Conservation (phyloP, 176 grass and related monocot species). For the Ananas comosus region DNA sequence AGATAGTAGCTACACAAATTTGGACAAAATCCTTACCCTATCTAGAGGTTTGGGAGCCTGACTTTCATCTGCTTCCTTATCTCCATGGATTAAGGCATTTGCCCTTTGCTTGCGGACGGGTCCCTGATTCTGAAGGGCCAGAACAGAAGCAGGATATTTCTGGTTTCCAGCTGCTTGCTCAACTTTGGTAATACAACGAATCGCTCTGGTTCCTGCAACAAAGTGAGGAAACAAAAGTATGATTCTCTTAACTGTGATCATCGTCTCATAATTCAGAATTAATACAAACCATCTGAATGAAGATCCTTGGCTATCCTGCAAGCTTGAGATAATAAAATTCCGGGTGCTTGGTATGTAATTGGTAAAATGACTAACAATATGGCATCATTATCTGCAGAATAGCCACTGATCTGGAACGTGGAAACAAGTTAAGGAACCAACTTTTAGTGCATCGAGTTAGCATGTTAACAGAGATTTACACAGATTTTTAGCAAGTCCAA, state of each 20-base stretch:
- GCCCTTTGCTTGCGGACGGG: slow-evolving; percentile 41
- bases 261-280: background rate
- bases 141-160: slow-evolving; percentile 61
- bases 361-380: slow-evolving; percentile 72
- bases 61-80: slow-evolving; percentile 50
- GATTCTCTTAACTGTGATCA: background rate
- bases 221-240: slow-evolving; percentile 4
- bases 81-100: slow-evolving; percentile 68
- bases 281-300: slow-evolving; percentile 50
- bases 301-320: slow-evolving; percentile 63
- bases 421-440: slow-evolving; percentile 3
- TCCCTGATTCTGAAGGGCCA: slow-evolving; percentile 50
- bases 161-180: slow-evolving; percentile 64
- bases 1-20: too few species aligned
- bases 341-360: slow-evolving; percentile 53
- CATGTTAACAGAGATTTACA: too few species aligned
- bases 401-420: slow-evolving; percentile 42
- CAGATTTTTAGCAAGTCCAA: too few species aligned
- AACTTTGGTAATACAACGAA: slow-evolving; percentile 68
- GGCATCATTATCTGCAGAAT: slow-evolving; percentile 55
- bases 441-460: slow-evolving; percentile 8
- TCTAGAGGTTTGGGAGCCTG: slow-evolving; percentile 58
- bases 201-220: slow-evolving; percentile 64
- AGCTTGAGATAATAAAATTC: slow-evolving; percentile 62
- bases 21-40: slow-evolving; percentile 30